phyloP scores from a whole-genome alignment of 306 rosid genomes.

The Gleditsia sinensis region DNA sequence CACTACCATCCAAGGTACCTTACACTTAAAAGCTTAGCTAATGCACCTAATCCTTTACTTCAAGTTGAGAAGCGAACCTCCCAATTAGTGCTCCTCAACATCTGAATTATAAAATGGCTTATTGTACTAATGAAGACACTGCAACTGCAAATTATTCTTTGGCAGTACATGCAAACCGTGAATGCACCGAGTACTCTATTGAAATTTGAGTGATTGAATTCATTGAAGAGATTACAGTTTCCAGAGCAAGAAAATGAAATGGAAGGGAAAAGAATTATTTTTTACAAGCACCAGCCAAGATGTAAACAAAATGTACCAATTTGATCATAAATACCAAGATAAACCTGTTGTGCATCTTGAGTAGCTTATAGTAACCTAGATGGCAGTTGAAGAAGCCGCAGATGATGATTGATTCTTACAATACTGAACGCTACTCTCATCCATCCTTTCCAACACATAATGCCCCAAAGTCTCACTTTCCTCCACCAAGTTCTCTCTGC shows the following conservation, averaged over 20 bases:
- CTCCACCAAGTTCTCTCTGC: conserved; percentile 82
- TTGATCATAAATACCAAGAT: conserved; percentile 55
- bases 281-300: conserved; percentile 47
- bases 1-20: conserved; percentile 27
- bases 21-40: conserved; percentile 3
- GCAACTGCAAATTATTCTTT: neutral
- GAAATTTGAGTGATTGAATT: conserved; percentile 39
- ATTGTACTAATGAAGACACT: neutral
- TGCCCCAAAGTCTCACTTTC: conserved; percentile 68
- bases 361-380: neutral
- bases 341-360: conserved; percentile 33
- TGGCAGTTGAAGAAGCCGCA: conserved; percentile 27
- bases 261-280: conserved; percentile 54
- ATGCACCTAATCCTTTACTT: conserved; percentile 21
- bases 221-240: conserved; percentile 43
- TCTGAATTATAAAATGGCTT: neutral
- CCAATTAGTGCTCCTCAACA: neutral
- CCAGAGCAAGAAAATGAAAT: conserved; percentile 27
- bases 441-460: conserved; percentile 86
- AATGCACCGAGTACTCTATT: conserved; percentile 8
- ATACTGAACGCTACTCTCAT: conserved; percentile 66
- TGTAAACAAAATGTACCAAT: conserved; percentile 37
- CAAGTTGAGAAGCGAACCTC: neutral
- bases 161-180: neutral
- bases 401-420: conserved; percentile 56